Base-by-base conservation (phyloP, 768 basidiomycete species). In the Pleurotus giganteus region DNA sequence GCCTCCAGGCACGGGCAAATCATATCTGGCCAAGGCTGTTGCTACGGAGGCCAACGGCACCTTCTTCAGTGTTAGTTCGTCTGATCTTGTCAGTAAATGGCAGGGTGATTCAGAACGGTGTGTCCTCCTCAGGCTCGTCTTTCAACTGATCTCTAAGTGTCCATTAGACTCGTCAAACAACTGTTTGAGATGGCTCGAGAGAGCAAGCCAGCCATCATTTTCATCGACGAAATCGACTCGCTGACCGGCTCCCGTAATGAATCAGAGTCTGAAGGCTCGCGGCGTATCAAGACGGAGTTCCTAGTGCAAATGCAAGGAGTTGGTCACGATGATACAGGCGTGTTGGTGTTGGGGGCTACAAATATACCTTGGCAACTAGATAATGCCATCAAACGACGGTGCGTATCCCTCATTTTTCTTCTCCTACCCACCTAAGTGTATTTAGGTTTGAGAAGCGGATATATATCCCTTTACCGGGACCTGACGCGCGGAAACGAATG, bases 221-320 rank as follows among this genome's bases (percentile, higher is more conserved):
- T 99, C 69, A 91, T 99, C 65, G 97, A 99, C 66, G 97, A 99
- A 69, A 91, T 99, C 41, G 97, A 99, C 70, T 98, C 96, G 8
- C 77, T 99, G 47, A 91, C 94, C 4, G 93, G 97, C 1, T 89
- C 94, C 21, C 84, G 97, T 63, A 95, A 90, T 56, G 97, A 98
- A 69, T 89, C 89, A n/a, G 96, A 98, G 69, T 94, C 91, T 0
- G 97, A 98, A 66, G 97, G 96, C 4, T 92, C 91, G n/a, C 75
- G 95, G 60, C 82, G 96, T 31, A 98, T 98, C 68, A 98, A 98
- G 80, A 98, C 96, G 0, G 96, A 98, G 71, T 96, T 94, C 60
- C 74, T 94, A 45, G 91, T 94, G n/a, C 93, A 98, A 67, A 98
- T 98, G 94, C 93, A 98, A 59, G n/a, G n/a, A n/a, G 97, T 98